Evolutionary conservation across 2,329 filamentous ascomycete species (phyloP).

Genomic region (Penicillium palitans): DNA sequence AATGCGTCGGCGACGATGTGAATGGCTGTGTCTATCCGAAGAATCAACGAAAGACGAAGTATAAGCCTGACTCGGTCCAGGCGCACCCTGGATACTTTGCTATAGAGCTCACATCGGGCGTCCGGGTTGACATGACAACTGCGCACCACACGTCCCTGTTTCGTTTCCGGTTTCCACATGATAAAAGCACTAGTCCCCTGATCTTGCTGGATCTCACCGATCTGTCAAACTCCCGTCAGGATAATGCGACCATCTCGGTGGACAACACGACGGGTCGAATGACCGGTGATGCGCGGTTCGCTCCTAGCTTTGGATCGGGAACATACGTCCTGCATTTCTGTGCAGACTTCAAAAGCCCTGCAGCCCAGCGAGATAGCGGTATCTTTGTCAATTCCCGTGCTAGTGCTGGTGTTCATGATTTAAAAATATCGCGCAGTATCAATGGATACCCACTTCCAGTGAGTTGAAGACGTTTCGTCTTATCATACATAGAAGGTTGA

Average conservation of each 20-base stretch:
- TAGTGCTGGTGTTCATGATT: conserved; percentile 52
- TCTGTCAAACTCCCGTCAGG: conserved; percentile 59
- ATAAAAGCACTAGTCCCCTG: conserved; percentile 57
- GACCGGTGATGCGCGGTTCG: conserved; percentile 61
- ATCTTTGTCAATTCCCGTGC: conserved; percentile 64
- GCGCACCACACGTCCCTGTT: conserved; percentile 65
- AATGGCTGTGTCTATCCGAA: conserved; percentile 64
- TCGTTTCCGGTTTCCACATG: conserved; percentile 60
- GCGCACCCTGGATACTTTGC: conserved; percentile 66
- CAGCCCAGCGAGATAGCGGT: conserved; percentile 58
- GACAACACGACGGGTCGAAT: conserved; percentile 60
- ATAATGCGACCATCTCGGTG: conserved; percentile 61
- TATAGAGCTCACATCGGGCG: conserved; percentile 58
- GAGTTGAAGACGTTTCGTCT: neutral
- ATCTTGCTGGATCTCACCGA: conserved; percentile 66
- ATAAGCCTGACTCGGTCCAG: conserved; percentile 54
- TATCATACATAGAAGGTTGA: neutral
- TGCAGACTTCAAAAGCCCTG: conserved; percentile 61
- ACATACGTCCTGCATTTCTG: conserved; percentile 64
- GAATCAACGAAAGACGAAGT: conserved; percentile 49
- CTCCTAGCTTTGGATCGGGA: conserved; percentile 65
- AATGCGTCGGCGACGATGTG: conserved; percentile 61
- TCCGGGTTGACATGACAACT: conserved; percentile 66
- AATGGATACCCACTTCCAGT: conserved; percentile 56
- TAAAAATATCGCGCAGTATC: conserved; percentile 58